These are phyloP conservation scores for Leccinum fallax DNA, from an alignment of 1,284 basidiomycete species.

Conservation along the genomic window DNA sequence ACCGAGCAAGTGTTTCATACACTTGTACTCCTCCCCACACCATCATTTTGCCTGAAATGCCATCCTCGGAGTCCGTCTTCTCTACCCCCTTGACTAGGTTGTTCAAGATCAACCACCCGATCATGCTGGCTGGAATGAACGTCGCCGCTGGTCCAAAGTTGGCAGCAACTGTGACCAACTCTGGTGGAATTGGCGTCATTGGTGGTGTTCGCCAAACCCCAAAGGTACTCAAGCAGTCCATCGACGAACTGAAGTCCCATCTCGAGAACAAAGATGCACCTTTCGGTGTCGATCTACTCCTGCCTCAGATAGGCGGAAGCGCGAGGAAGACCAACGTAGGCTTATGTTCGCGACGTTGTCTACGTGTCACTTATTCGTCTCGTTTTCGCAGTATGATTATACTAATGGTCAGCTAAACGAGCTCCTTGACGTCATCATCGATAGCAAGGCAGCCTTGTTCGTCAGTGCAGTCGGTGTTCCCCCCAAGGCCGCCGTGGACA, in stretches of 20 bases:
- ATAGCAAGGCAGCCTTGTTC: conserved; percentile 74
- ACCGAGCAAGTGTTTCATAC: background rate
- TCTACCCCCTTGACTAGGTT: conserved; percentile 65
- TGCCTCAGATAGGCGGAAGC: conserved; percentile 78
- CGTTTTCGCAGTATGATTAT: conserved; percentile 60
- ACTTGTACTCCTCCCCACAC: background rate
- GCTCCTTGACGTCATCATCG: conserved; percentile 80
- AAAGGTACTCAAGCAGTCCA: conserved; percentile 61
- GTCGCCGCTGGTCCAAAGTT: conserved; percentile 79
- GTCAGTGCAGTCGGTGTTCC: conserved; percentile 87
- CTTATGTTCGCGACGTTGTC: background rate
- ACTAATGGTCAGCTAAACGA: conserved; percentile 75
- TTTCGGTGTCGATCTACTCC: conserved; percentile 80
- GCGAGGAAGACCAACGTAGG: conserved; percentile 81
- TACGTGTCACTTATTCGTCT: background rate
- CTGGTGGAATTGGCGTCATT: conserved; percentile 84
- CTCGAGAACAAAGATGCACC: conserved; percentile 76
- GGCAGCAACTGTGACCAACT: conserved; percentile 80
- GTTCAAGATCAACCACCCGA: conserved; percentile 81
- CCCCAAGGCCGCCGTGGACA: conserved; percentile 79
- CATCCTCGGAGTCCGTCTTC: conserved; percentile 59
- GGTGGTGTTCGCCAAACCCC: conserved; percentile 77
- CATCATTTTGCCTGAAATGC: conserved; percentile 40
- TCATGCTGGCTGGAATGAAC: conserved; percentile 86
- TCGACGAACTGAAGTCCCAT: conserved; percentile 68